phyloP scores from a whole-genome alignment of 495 filamentous ascomycete species.

The Lasiosphaeria miniovina region DNA sequence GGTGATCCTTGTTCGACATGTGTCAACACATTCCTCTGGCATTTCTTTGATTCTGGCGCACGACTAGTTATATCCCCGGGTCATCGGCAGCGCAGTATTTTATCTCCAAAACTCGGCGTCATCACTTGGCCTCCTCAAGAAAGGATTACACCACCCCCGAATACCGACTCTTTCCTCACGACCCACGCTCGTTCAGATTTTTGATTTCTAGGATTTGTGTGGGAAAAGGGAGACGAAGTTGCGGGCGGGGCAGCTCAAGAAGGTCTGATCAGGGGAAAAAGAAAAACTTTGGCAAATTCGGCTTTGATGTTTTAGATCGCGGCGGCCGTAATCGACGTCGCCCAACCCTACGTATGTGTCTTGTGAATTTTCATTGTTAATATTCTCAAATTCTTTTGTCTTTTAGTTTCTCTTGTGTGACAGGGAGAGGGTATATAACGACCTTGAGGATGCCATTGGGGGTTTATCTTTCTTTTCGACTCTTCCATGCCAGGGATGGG shows the following conservation, averaged over 20 bases:
- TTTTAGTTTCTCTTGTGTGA: background rate
- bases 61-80: no score
- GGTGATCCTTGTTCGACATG: slow-evolving; percentile 28
- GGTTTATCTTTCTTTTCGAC: no score
- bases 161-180: background rate
- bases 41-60: background rate
- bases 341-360: background rate
- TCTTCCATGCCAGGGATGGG: no score
- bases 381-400: background rate
- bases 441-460: no score
- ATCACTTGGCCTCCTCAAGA: background rate
- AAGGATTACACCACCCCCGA: background rate
- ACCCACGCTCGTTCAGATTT: slow-evolving; percentile 5
- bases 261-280: background rate
- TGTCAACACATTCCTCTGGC: background rate
- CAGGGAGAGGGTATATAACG: background rate
- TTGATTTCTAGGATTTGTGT: slow-evolving; percentile 7
- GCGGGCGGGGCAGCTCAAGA: background rate
- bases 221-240: background rate
- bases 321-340: background rate
- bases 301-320: background rate
- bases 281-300: background rate
- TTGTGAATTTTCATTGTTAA: background rate
- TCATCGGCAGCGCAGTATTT: no score
- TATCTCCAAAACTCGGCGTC: background rate